Evolutionary conservation across 2,329 filamentous ascomycete genomes (phyloP), one percentile per base, ranked within the genome.

Genomic region (Ophioceras dolichostomum): DNA sequence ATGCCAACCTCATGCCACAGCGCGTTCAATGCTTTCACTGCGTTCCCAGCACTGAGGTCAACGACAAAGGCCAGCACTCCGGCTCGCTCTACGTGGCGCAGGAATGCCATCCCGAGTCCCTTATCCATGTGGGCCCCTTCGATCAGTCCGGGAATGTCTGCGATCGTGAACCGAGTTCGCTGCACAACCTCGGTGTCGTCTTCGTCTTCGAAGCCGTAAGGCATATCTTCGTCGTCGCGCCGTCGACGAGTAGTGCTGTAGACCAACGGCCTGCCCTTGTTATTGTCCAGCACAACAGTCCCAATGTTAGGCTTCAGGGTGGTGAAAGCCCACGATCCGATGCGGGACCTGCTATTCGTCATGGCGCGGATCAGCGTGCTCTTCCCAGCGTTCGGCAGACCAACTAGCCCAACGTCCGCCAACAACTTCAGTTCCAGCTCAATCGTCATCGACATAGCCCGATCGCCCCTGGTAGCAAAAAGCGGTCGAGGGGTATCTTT

Each of bases 281-380:
- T 75, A 54, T 88, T 76, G 57, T 98, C 91, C 10, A 98, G 72
- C 12, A 96, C 81, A 6, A 98, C 86, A 1, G 91, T 98, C 36
- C 91, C 91, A 38, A 98, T 93, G 48, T 94, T 49, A 3, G 91
- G 91, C 47, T 88, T 81, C 8, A 98, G 68, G 0, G 91, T 98
- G 3, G 91, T 98, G 56, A 98, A 98, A 9, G 87, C 89, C 91
- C 91, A 98, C 55, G 83, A 79, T 29, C 91, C 91, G 21, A 98
- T 78, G 28, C 91, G 76, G 2, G 91, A 85, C 41, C 87, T 80
- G 54, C 84, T 93, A 56, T 88, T 88, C 49, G 80, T 94, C 49
- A 98, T 64, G 3, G 88, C 80, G 14, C 91, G 79, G 13, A 96
- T 70, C 2, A 98, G 69, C 0, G 91, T 96, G 54, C 84, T 93